phyloP scores from a whole-genome alignment of 768 basidiomycete species.

The Tulasnella sp. region DNA sequence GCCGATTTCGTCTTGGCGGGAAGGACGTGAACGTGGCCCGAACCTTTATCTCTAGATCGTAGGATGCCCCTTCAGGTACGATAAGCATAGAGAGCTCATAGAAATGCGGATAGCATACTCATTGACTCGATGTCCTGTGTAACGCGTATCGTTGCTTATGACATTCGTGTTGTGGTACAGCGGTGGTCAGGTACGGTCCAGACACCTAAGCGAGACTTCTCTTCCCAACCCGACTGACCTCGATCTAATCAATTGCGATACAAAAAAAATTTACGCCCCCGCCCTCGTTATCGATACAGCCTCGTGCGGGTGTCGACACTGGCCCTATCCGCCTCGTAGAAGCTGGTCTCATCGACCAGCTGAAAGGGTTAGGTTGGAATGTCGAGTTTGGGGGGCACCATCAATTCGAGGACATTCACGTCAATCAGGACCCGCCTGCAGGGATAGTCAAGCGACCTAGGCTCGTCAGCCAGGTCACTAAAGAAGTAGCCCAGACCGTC shows the following conservation, averaged over 20 bases:
- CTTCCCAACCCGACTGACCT: not conserved
- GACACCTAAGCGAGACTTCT: not conserved
- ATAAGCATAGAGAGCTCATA: not conserved
- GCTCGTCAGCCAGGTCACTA: conserved; percentile 71
- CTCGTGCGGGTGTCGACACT: conserved; percentile 71
- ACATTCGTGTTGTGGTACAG: conserved; percentile 30
- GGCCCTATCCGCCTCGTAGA: conserved; percentile 85
- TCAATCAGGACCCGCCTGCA: conserved; percentile 64
- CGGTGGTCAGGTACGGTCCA: conserved; percentile 50
- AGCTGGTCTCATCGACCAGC: conserved; percentile 73
- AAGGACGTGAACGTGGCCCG: not conserved
- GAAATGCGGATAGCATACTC: not conserved
- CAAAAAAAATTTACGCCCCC: not conserved
- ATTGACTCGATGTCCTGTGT: conserved; percentile 3
- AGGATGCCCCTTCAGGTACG: conserved; percentile 91
- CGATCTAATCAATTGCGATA: not conserved
- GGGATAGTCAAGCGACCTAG: conserved; percentile 87
- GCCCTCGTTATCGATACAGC: conserved; percentile 35
- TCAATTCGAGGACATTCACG: conserved; percentile 69
- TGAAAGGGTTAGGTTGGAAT: conserved; percentile 74
- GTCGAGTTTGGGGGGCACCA: conserved; percentile 88
- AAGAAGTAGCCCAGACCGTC: conserved; percentile 73
- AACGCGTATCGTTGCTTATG: not conserved
- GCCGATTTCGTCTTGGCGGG: not conserved
- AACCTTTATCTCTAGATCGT: conserved; percentile 55